These are phyloP conservation scores for Plasmodium billcollinsi DNA, from an alignment of 169 alveolate genomes.

Conservation along the genomic window DNA sequence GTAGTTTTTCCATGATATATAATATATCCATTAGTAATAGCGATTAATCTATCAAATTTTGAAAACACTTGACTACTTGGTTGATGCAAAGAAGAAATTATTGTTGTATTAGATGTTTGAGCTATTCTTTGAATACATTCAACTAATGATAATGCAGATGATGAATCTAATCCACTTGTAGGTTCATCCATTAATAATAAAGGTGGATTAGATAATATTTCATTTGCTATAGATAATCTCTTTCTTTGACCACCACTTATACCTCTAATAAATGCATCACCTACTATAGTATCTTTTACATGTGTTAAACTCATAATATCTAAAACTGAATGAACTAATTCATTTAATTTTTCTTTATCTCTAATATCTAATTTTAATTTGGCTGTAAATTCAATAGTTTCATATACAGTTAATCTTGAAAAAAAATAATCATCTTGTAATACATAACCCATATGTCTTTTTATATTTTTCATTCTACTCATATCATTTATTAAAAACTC, in stretches of 20 bases:
- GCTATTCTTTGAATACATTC: slow-evolving; percentile 77
- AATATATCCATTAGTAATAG: slow-evolving; percentile 85
- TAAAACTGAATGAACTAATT: slow-evolving; percentile 77
- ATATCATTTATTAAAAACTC: slow-evolving; percentile 32
- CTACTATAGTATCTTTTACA: slow-evolving; percentile 80
- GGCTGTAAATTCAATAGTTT: slow-evolving; percentile 81
- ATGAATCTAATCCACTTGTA: slow-evolving; percentile 91
- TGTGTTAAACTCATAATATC: slow-evolving; percentile 81
- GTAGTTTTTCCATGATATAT: slow-evolving; percentile 85
- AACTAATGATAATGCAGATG: slow-evolving; percentile 83
- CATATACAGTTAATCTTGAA: slow-evolving; percentile 80
- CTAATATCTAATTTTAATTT: slow-evolving; percentile 79
- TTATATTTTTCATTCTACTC: slow-evolving; percentile 24
- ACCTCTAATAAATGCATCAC: slow-evolving; percentile 82
- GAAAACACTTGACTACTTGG: slow-evolving; percentile 84
- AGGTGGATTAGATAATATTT: slow-evolving; percentile 88
- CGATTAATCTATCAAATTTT: slow-evolving; percentile 84
- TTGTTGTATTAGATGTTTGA: slow-evolving; percentile 71
- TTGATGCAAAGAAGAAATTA: slow-evolving; percentile 85
- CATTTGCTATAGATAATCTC: slow-evolving; percentile 89
- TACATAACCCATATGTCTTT: slow-evolving; percentile 72
- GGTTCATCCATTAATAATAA: slow-evolving; percentile 92
- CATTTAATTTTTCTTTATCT: slow-evolving; percentile 74
- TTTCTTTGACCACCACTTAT: slow-evolving; percentile 90
- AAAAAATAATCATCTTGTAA: slow-evolving; percentile 79